Evolutionary conservation across 352 stramenopile species (phyloP), one percentile per base, ranked within the genome.

Genomic region (Halophytophthora polymorphica): DNA sequence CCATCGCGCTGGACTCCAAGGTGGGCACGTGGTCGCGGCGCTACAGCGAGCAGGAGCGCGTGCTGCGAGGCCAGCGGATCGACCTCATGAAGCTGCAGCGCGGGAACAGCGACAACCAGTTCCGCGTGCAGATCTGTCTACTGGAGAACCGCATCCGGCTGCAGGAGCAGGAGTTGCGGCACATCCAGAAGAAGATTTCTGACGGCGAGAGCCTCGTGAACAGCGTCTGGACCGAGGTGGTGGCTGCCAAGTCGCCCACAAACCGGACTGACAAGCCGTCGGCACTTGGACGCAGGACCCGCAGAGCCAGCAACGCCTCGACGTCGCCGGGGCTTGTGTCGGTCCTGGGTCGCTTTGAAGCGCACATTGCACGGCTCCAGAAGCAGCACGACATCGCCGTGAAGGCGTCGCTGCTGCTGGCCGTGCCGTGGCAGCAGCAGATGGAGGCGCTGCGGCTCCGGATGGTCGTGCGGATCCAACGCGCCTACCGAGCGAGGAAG

Each of bases 391-490:
- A 78, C 18, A 70, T 89, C 25, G 73, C 81, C 44, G 52, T 83
- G 17, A 83, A 87, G 38, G 69, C 82, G 0, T 77, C 75, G 1
- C 58, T 55, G 14, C 41, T 84, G 22, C 45, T 90, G 11, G 53
- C 73, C 19, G 74, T 76, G 14, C 68, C 77, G 0, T 93, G 83
- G 83, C 68, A 86, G 41, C 56, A 83, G 52, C 80, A 93, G 48
- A 73, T 90, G 61, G 69, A 90, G 21, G 78, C 84, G 14, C 53
- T 90, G 7, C 50, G 79, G 36, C 35, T 86, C 2, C 77, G 73
- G 8, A 89, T 89, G 77, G 63, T 82, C 1, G 71, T 90, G 15
- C 75, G 71, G 12, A 86, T 93, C 40, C 83, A 93, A 63, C 76
- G 76, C 4, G 69, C 76, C 1, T 91, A 87, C 56, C 70, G 83